Percentiles rank a stretch among this genome's conserved stretches.
These are phyloP conservation scores for Apiospora phragmitis DNA, from an alignment of 2,329 filamentous ascomycete species.

Conservation along the genomic window DNA sequence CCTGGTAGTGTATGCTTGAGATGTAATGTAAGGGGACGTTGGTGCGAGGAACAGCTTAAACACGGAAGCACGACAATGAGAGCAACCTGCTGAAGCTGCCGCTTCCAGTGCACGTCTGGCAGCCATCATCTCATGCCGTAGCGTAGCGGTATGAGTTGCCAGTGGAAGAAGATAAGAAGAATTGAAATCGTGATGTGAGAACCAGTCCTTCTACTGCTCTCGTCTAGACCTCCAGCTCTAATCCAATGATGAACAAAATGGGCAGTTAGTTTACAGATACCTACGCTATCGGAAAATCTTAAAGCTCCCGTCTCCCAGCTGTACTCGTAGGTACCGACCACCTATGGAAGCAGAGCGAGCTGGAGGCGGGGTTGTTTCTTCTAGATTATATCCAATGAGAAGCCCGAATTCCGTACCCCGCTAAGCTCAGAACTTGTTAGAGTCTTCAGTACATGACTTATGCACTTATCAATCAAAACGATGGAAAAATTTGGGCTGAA, in stretches of 20 bases:
- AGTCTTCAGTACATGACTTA: not conserved
- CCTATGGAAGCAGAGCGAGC: not conserved
- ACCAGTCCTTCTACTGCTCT: not conserved
- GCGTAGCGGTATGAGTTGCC: not conserved
- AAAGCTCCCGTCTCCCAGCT: not conserved
- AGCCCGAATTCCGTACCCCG: not conserved
- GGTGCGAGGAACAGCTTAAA: slow-evolving; percentile 27
- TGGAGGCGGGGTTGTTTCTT: not conserved
- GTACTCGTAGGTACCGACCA: not conserved
- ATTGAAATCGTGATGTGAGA: not conserved
- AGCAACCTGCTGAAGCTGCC: slow-evolving; percentile 26
- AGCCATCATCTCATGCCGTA: slow-evolving; percentile 23
- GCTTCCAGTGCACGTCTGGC: slow-evolving; percentile 25
- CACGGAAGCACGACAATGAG: slow-evolving; percentile 29
- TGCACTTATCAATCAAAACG: not conserved
- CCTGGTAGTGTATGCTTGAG: slow-evolving; percentile 5
- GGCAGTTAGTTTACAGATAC: not conserved
- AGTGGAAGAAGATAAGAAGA: not conserved
- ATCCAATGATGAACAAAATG: not conserved
- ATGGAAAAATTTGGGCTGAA: not conserved
- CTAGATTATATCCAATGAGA: not conserved
- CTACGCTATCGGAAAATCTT: slow-evolving; percentile 6
- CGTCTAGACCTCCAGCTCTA: not conserved
- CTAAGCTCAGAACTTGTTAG: not conserved
- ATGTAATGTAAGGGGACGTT: slow-evolving; percentile 15